Evolutionary conservation across 805 yeast genomes (phyloP).

Genomic region (Torulaspora gathmanii): DNA sequence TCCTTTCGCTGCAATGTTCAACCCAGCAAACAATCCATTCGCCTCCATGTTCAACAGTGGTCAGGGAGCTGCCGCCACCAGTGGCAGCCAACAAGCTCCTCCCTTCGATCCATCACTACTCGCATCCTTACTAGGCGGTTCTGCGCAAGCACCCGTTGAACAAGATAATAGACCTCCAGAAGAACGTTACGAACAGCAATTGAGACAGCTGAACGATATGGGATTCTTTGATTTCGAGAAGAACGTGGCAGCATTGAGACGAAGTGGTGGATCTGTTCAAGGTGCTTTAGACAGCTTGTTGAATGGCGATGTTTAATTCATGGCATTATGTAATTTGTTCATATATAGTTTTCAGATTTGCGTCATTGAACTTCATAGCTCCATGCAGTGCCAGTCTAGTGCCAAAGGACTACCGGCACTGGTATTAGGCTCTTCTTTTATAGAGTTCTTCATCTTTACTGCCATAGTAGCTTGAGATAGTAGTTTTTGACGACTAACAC

Average conservation of each 20-base stretch:
- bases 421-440: no score
- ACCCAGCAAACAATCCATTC: slow-evolving; percentile 42
- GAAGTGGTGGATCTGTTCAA: slow-evolving; percentile 96
- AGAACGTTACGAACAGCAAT: slow-evolving; percentile 65
- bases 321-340: neutral
- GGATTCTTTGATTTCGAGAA: slow-evolving; percentile 89
- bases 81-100: slow-evolving; percentile 26
- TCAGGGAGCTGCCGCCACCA: slow-evolving; percentile 23
- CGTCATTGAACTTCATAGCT: no score
- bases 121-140: slow-evolving; percentile 41
- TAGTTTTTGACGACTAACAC: no score
- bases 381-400: no score
- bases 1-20: slow-evolving; percentile 48
- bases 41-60: slow-evolving; percentile 31
- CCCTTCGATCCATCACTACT: slow-evolving; percentile 49
- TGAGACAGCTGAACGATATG: slow-evolving; percentile 74
- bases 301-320: slow-evolving; percentile 47
- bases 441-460: no score
- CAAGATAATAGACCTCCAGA: slow-evolving; percentile 71
- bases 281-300: slow-evolving; percentile 90
- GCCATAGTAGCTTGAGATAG: no score
- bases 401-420: no score
- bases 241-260: slow-evolving; percentile 84
- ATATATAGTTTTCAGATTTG: neutral
- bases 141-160: slow-evolving; percentile 24